phyloP scores from a whole-genome alignment of 441 rosid genomes.

The Daphne laureola region DNA sequence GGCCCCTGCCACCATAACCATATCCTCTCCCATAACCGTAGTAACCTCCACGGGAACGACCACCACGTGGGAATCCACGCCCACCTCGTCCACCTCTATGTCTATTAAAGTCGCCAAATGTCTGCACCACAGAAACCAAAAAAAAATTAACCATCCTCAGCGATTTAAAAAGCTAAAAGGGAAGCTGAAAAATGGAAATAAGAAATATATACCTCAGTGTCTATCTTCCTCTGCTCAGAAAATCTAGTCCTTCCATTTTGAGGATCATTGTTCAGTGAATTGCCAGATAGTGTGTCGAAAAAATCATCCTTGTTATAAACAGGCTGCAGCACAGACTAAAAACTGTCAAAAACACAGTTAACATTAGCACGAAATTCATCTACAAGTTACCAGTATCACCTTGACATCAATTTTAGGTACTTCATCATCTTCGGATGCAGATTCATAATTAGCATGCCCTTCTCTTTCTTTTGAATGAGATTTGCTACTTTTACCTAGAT shows the following conservation, averaged over 20 bases:
- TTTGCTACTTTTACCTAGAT: constrained; percentile 68
- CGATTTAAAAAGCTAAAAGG: neutral
- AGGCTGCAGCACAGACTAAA: constrained; percentile 31
- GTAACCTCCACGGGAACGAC: constrained; percentile 46
- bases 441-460: constrained; percentile 46
- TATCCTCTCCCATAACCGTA: constrained; percentile 49
- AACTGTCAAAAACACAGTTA: constrained; percentile 9
- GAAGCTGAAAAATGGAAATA: neutral
- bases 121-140: constrained; percentile 37
- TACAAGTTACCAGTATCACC: constrained; percentile 24
- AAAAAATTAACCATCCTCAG: constrained; percentile 4
- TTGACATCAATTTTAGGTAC: constrained; percentile 33
- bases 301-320: constrained; percentile 84
- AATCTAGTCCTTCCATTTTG: constrained; percentile 67
- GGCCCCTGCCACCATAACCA: constrained; percentile 23
- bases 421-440: constrained; percentile 38
- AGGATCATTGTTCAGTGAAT: constrained; percentile 36
- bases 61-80: constrained; percentile 42
- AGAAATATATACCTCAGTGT: constrained; percentile 53
- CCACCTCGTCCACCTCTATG: constrained; percentile 68
- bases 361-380: constrained; percentile 6
- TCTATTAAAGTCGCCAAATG: constrained; percentile 73
- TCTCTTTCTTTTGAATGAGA: constrained; percentile 36
- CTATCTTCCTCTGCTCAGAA: constrained; percentile 77
- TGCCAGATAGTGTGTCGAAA: constrained; percentile 70